Evolutionary conservation across 1,284 basidiomycete genomes (phyloP), one percentile per base, ranked within the genome.

Genomic region (Ustilago nuda): DNA sequence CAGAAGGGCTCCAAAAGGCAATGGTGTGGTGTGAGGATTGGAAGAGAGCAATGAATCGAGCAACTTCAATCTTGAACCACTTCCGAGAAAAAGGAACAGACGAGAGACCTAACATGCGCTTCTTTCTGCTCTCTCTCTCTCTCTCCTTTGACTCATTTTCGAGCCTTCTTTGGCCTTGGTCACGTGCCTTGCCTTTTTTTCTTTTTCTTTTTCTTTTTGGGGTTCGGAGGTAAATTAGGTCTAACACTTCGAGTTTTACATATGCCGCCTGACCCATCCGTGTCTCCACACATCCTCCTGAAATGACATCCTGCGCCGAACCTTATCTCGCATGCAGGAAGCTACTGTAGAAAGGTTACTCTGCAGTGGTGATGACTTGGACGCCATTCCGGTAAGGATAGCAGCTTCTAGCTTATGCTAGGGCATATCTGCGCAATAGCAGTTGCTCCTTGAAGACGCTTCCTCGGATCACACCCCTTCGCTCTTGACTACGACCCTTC

Each of bases 131-230:
- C 61, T 48, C 35, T 46, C 55, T 27, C 23, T 27, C 23, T 57
- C 19, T 19, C 58, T n/a, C n/a, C n/a, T 59, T 61, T 60, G 67
- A 70, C 48, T 70, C 67, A 69, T 60, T 60, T 59, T 52, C 48
- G 9, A 8, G 39, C 30, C 33, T 39, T 48, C 43, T 17, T 27
- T 27, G 53, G 62, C 48, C 43, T 54, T 50, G 65, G 65, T 61
- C 51, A 11, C 19, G 19, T 39, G 36, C 55, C 37, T 17, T 12
- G 1, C 8, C 32, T 50, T 55, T 56, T 13, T 13, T n/a, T 15
- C 5, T 19, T n/a, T 8, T n/a, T n/a, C n/a, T n/a, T n/a, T n/a
- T n/a, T n/a, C n/a, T n/a, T n/a, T n/a, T n/a, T n/a, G n/a, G 36
- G 36, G 3, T 13, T 12, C 15, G 27, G 30, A 11, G 11, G 30